Evolutionary conservation across 345 rosid species (phyloP).

Genomic region (Acer yangbiense): DNA sequence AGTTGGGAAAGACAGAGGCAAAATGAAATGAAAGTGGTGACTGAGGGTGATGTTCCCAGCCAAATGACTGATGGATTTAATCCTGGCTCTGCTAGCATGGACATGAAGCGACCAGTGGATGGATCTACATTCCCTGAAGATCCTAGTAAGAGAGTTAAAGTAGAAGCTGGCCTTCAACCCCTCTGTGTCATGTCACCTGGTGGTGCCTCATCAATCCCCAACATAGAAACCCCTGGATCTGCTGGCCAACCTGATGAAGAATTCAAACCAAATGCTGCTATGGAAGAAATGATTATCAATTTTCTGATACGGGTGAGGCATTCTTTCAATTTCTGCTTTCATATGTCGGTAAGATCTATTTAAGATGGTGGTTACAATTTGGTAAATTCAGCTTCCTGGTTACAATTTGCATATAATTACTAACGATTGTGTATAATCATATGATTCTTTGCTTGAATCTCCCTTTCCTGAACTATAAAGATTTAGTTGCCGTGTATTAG

Average conservation of each 20-base stretch:
- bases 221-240: constrained; percentile 94
- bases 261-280: constrained; percentile 98
- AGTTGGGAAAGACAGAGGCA: constrained; percentile 99
- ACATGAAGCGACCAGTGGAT: constrained; percentile 75
- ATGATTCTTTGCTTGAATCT: background rate
- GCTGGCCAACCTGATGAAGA: constrained; percentile 98
- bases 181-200: constrained; percentile 96
- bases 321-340: constrained; percentile 22
- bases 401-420: background rate
- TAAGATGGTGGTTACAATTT: background rate
- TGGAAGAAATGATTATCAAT: constrained; percentile 99
- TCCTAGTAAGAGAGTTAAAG: constrained; percentile 78
- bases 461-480: background rate
- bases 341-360: constrained; percentile 9
- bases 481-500: background rate
- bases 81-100: constrained; percentile 51
- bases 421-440: background rate
- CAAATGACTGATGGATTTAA: constrained; percentile 63
- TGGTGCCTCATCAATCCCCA: constrained; percentile 81
- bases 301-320: constrained; percentile 92
- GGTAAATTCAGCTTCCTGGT: background rate
- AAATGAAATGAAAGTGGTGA: constrained; percentile 72
- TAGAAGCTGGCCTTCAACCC: constrained; percentile 96
- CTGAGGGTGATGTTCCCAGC: constrained; percentile 66
- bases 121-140: constrained; percentile 84